Conservation (phyloP, 768 basidiomycete species). For the Panaeolus cyanescens region DNA sequence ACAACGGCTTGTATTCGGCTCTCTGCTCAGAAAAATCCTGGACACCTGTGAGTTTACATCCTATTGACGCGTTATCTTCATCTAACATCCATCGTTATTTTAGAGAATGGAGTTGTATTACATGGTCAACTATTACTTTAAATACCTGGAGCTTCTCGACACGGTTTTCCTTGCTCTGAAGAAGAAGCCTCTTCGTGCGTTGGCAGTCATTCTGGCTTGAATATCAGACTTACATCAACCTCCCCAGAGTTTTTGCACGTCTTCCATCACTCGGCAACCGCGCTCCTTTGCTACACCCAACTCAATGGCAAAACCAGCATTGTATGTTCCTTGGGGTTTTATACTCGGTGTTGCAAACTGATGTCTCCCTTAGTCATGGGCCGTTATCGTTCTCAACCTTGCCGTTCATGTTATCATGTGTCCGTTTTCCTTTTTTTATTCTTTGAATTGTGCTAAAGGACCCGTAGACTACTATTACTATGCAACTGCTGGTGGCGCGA, state of each 20-base stretch:
- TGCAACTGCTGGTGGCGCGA: conserved; percentile 95
- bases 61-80: conserved; percentile 14
- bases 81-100: conserved; percentile 1
- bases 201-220: background rate
- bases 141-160: conserved; percentile 95
- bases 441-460: background rate
- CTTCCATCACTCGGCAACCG: conserved; percentile 98
- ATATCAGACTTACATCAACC: conserved; percentile 3
- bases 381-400: conserved; percentile 89
- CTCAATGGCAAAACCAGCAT: conserved; percentile 93
- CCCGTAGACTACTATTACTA: conserved; percentile 95
- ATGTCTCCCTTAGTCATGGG: conserved; percentile 75
- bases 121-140: conserved; percentile 99
- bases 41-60: conserved; percentile 71
- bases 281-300: conserved; percentile 91
- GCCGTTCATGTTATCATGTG: conserved; percentile 98
- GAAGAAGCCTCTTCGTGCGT: conserved; percentile 94
- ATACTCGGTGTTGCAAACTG: conserved; percentile 3
- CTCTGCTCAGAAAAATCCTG: conserved; percentile 80
- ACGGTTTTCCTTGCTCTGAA: conserved; percentile 97
- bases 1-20: conserved; percentile 69
- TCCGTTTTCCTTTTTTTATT: conserved; percentile 40
- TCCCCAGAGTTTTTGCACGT: conserved; percentile 91
- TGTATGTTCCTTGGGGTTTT: conserved; percentile 46
- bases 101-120: conserved; percentile 95